Evolutionary conservation across 1,139 yeast species (phyloP).

Genomic region (Yamadazyma mexicana): DNA sequence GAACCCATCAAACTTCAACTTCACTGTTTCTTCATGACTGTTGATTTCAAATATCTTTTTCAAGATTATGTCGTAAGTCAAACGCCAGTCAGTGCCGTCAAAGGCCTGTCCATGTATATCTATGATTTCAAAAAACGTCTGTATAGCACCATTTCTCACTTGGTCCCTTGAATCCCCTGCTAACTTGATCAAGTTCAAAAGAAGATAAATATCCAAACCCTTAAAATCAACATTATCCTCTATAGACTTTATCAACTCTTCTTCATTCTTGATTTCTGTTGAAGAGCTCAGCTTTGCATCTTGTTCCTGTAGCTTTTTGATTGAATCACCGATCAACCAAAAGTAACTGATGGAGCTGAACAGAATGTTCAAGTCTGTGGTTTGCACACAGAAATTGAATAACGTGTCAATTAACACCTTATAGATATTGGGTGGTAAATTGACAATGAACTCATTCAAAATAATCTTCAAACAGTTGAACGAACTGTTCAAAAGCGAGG

Average conservation of each 20-base stretch:
- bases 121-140: conserved; percentile 80
- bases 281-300: conserved; percentile 6
- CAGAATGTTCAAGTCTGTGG: conserved; percentile 75
- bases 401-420: conserved; percentile 69
- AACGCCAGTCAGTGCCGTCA: conserved; percentile 49
- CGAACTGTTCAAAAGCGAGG: conserved; percentile 56
- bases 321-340: conserved; percentile 84
- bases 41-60: conserved; percentile 27
- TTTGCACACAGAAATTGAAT: conserved; percentile 68
- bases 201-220: conserved; percentile 62
- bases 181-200: conserved; percentile 61
- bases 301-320: conserved; percentile 35
- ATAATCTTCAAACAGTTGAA: conserved; percentile 81
- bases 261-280: conserved; percentile 9
- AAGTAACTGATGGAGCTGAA: conserved; percentile 89
- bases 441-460: conserved; percentile 76
- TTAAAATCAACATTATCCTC: conserved; percentile 13
- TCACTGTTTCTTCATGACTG: conserved; percentile 59
- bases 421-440: conserved; percentile 64
- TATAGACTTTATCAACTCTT: conserved; percentile 9
- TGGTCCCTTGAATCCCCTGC: conserved; percentile 69
- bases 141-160: conserved; percentile 86
- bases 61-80: conserved; percentile 54
- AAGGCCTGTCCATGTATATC: conserved; percentile 71
- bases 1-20: conserved; percentile 59